These are phyloP conservation scores for Rhodofomes roseus DNA, from an alignment of 1,284 basidiomycete species.

Conservation along the genomic window DNA sequence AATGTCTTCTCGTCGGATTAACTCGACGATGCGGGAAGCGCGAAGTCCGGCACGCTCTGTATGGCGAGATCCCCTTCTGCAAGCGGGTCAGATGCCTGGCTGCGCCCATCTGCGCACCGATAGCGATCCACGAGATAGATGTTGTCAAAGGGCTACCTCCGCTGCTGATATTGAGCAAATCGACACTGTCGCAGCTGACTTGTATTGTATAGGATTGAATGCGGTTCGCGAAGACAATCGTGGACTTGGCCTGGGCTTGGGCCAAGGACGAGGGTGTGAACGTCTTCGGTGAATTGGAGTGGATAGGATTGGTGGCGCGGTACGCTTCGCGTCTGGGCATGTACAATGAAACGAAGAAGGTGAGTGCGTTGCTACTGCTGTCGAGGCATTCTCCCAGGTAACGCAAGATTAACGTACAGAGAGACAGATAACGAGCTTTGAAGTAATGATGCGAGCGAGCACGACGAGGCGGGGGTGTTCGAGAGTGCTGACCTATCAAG, in stretches of 20 bases:
- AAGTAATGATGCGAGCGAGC: neutral
- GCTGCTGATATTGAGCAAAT: neutral
- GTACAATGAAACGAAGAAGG: neutral
- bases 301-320: conserved; percentile 1
- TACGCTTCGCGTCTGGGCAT: neutral
- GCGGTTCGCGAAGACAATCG: conserved; percentile 8
- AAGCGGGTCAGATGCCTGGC: neutral
- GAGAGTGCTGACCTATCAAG: too few species aligned
- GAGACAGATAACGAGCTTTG: neutral
- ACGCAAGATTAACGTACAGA: neutral
- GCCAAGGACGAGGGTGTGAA: neutral
- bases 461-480: neutral
- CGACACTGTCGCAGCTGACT: neutral
- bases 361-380: neutral
- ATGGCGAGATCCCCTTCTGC: conserved; percentile 5
- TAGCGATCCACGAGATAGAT: conserved; percentile 1
- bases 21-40: conserved; percentile 6
- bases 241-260: neutral
- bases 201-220: neutral
- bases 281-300: neutral
- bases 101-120: neutral
- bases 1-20: conserved; percentile 12
- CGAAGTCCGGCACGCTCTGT: conserved; percentile 2
- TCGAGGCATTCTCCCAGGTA: neutral
- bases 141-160: neutral